These are phyloP conservation scores for Mollisiaceae sp. DNA, from an alignment of 2,329 filamentous ascomycete species.

Conservation along the genomic window DNA sequence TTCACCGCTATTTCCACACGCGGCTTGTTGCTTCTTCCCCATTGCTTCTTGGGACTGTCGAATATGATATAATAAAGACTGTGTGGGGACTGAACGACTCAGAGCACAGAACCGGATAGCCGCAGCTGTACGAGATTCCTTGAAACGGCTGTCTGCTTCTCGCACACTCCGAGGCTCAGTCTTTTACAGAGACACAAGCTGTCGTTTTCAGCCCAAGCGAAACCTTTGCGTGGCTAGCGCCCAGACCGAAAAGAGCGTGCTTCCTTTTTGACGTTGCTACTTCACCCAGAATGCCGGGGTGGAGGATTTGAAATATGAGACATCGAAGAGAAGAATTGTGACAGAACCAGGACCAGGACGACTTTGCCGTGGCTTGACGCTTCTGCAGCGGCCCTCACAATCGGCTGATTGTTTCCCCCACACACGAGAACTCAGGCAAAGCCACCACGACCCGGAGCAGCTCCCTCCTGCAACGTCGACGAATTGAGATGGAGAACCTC, in stretches of 20 bases:
- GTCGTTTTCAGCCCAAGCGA: slow-evolving; percentile 27
- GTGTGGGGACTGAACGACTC: slow-evolving; percentile 22
- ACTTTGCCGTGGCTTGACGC: not conserved
- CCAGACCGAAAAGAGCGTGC: slow-evolving; percentile 6
- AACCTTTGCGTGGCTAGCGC: slow-evolving; percentile 9
- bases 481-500: not conserved
- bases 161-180: slow-evolving; percentile 1
- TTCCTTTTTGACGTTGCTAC: slow-evolving; percentile 15
- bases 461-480: not conserved
- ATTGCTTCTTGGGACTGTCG: slow-evolving; percentile 19
- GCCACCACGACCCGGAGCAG: not conserved
- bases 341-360: not conserved
- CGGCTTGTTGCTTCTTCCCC: slow-evolving; percentile 23
- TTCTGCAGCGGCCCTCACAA: slow-evolving; percentile 17
- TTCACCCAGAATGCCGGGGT: slow-evolving; percentile 6
- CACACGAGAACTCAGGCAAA: slow-evolving; percentile 8
- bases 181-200: slow-evolving; percentile 1
- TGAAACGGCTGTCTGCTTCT: slow-evolving; percentile 7
- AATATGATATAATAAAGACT: slow-evolving; percentile 24
- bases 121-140: slow-evolving; percentile 26
- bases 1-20: slow-evolving; percentile 32
- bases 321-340: slow-evolving; percentile 19
- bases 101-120: slow-evolving; percentile 29
- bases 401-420: slow-evolving; percentile 9
- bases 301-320: slow-evolving; percentile 15